Evolutionary conservation across 371 early-diverging fungal species (phyloP), one percentile per base, ranked within the genome.

Genomic region (Mortierella sp.): DNA sequence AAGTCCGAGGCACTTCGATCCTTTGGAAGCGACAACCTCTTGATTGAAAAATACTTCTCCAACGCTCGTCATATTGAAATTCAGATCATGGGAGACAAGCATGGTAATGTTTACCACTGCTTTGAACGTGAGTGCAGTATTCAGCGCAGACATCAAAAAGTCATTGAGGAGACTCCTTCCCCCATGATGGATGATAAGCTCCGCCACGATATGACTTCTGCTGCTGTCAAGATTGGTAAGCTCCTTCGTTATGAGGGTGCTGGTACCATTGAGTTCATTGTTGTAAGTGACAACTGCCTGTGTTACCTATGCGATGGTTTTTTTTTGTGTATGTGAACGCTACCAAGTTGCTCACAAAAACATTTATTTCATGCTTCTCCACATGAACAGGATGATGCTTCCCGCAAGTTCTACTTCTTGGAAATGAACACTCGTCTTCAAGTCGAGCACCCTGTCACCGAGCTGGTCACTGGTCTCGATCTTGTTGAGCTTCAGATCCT

Each of bases 361-460:
- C 22, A 26, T 22, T 15, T 2, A 47, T 37, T 32, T 32, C 13
- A 22, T 2, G 17, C 53, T 40, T n/a, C 31, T 42, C 51, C 17
- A 28, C 15, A 28, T 54, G 7, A 17, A 32, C 61, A 84, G 82
- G 89, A 89, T 61, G 87, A 88, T 64, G 85, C 87, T 54, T 86
- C 85, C 43, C 89, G 88, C 62, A 86, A 91, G 65, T 93, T 94
- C 56, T 96, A 92, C 85, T 94, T 95, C 80, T 84, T 95, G 82
- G 95, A 95, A 74, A 86, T 95, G 84, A 95, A 95, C 85, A 94
- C 95, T 0, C 92, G 95, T 49, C 85, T 95, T 62, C 95, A 95
- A 77, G 96, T 96, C 59, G 98, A 99, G 85, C 99, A 98, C 84
- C 97, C 98, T 32, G 95, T 98, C 62, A 97, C 98, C 17, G 99